These are phyloP conservation scores for Nemania sp. DNA, from an alignment of 2,329 filamentous ascomycete species.

Conservation along the genomic window DNA sequence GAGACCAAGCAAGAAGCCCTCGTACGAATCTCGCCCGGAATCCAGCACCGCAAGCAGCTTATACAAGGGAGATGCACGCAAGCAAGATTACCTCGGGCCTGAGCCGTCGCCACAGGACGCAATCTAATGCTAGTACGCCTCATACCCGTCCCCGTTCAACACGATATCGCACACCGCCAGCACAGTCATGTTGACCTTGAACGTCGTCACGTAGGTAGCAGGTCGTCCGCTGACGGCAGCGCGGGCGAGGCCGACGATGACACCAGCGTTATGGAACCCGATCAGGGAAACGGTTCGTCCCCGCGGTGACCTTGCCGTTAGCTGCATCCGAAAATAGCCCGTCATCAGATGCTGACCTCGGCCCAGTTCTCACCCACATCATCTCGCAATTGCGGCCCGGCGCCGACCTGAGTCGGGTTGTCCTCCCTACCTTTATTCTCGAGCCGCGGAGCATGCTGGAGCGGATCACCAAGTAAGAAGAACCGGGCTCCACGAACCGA, in stretches of 20 bases:
- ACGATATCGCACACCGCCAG: not conserved
- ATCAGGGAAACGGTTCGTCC: constrained; percentile 87
- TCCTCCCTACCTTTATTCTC: constrained; percentile 95
- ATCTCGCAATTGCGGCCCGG: constrained; percentile 96
- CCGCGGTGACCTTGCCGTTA: not conserved
- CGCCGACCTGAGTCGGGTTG: constrained; percentile 91
- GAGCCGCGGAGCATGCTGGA: constrained; percentile 98
- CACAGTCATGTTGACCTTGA: not conserved
- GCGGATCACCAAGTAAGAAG: constrained; percentile 90
- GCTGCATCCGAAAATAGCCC: not conserved
- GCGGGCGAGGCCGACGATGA: constrained; percentile 64
- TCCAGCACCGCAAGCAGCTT: not conserved
- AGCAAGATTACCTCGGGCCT: constrained; percentile 36
- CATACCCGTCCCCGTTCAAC: not conserved
- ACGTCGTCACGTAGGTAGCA: constrained; percentile 32
- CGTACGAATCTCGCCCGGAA: not conserved
- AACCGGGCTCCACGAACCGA: not conserved
- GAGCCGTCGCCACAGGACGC: constrained; percentile 36
- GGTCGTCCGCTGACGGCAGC: constrained; percentile 59
- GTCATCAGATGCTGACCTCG: constrained; percentile 25
- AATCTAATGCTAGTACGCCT: constrained; percentile 39
- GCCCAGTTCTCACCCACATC: constrained; percentile 87
- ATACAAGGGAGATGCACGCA: constrained; percentile 33
- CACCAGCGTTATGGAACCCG: constrained; percentile 82
- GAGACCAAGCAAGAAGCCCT: too few relatives aligned